Conservation (phyloP, 768 basidiomycete species). For the Leccinum variicolor region DNA sequence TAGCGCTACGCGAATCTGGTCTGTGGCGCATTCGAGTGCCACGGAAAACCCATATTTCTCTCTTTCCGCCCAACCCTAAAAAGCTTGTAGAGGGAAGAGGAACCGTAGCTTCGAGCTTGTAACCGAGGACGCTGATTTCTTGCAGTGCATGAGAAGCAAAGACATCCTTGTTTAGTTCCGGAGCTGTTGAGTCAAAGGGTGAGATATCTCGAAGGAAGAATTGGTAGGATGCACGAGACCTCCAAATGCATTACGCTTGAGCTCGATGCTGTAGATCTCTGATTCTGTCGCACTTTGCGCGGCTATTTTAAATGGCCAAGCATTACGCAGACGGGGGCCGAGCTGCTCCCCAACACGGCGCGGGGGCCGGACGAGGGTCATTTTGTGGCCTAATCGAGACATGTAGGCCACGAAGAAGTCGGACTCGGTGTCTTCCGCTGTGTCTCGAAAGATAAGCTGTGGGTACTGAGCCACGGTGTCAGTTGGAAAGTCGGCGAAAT, state of each 20-base stretch:
- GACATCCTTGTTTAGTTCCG: conserved; percentile 47
- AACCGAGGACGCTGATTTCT: conserved; percentile 54
- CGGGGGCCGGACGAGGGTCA: conserved; percentile 45
- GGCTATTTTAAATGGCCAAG: conserved; percentile 42
- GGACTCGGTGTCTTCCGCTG: conserved; percentile 43
- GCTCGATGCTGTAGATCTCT: conserved; percentile 51
- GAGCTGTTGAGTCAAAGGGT: conserved; percentile 24
- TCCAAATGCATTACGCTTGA: conserved; percentile 42
- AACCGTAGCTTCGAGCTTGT: conserved; percentile 64
- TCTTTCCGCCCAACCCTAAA: conserved; percentile 39
- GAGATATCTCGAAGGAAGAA: neutral
- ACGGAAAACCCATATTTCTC: conserved; percentile 67
- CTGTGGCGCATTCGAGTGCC: conserved; percentile 33
- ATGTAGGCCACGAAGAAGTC: conserved; percentile 67
- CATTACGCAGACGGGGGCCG: conserved; percentile 35
- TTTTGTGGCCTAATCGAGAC: conserved; percentile 55
- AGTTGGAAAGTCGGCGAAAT: conserved; percentile 6
- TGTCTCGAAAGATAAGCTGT: conserved; percentile 64
- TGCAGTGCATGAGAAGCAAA: conserved; percentile 64
- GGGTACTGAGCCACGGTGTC: conserved; percentile 41
- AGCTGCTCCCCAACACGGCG: conserved; percentile 36
- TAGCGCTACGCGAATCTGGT: conserved; percentile 25
- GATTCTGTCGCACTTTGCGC: conserved; percentile 45
- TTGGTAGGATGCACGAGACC: conserved; percentile 16
- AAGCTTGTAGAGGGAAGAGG: conserved; percentile 46